A percentile compares a stretch with the other conserved stretches of the same genome.
These are phyloP conservation scores for Myriosclerotinia duriaeana DNA, from an alignment of 2,329 filamentous ascomycete genomes.

Conservation along the genomic window DNA sequence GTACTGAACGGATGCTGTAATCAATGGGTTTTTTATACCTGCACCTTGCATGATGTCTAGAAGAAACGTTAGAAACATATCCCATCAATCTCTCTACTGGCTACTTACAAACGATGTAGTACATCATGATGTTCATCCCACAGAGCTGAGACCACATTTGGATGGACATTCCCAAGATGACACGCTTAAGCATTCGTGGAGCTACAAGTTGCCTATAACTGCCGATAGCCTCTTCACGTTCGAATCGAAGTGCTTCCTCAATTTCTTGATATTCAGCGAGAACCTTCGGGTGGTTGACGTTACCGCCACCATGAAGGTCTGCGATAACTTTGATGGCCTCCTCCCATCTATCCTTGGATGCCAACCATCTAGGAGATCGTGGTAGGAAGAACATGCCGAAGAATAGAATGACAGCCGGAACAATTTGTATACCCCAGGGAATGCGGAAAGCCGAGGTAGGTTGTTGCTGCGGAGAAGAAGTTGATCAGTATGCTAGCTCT, in stretches of 20 bases:
- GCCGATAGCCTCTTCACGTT: constrained; percentile 67
- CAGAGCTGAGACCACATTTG: constrained; percentile 77
- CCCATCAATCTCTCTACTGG: background rate
- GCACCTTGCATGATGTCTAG: constrained; percentile 65
- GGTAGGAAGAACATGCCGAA: constrained; percentile 60
- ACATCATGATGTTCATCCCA: constrained; percentile 74
- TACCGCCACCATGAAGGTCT: constrained; percentile 56
- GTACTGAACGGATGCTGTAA: constrained; percentile 70
- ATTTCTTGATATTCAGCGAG: constrained; percentile 68
- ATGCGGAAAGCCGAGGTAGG: constrained; percentile 56
- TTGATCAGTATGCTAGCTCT: constrained; percentile 6
- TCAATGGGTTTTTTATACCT: constrained; percentile 56
- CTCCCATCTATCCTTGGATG: constrained; percentile 65
- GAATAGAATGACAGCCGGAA: constrained; percentile 55
- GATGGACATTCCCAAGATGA: constrained; percentile 66
- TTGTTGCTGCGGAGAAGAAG: constrained; percentile 43
- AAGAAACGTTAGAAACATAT: background rate
- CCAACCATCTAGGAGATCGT: constrained; percentile 68
- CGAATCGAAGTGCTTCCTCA: constrained; percentile 70
- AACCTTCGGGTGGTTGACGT: constrained; percentile 57
- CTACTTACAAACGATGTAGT: constrained; percentile 58
- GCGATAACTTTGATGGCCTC: constrained; percentile 60
- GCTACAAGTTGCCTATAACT: constrained; percentile 70
- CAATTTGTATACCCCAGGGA: constrained; percentile 60
- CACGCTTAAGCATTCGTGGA: constrained; percentile 70